These are phyloP conservation scores for Vigna hirtella DNA, from an alignment of 306 rosid species.

Conservation along the genomic window DNA sequence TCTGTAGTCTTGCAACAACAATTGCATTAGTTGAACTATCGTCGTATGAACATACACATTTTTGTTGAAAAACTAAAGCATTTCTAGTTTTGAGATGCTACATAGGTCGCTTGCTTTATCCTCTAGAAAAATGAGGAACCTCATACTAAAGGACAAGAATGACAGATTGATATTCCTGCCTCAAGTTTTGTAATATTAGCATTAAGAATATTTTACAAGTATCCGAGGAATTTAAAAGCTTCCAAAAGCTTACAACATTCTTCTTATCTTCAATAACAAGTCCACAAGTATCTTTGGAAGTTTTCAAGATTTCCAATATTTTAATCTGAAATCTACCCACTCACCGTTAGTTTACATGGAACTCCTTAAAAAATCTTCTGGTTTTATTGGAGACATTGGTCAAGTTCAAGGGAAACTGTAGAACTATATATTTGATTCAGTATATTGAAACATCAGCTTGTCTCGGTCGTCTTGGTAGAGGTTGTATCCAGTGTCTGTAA, in stretches of 20 bases:
- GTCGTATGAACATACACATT: conserved; percentile 3
- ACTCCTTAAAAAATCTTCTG: conserved; percentile 6
- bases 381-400: conserved; percentile 3
- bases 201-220: not conserved
- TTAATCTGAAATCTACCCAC: not conserved
- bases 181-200: not conserved
- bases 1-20: not conserved
- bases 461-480: not conserved
- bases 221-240: not conserved
- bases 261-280: too few species aligned
- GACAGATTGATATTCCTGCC: conserved; percentile 3
- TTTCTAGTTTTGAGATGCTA: not conserved
- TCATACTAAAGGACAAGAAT: not conserved
- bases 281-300: too few species aligned
- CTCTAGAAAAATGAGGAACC: too few species aligned
- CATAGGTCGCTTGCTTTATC: too few species aligned
- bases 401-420: not conserved
- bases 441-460: not conserved
- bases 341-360: not conserved
- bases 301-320: not conserved
- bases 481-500: not conserved
- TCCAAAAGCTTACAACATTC: too few species aligned
- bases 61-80: conserved; percentile 15
- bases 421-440: not conserved
- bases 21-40: not conserved